Evolutionary conservation across 306 rosid genomes (phyloP).

Genomic region (Cercis canadensis): DNA sequence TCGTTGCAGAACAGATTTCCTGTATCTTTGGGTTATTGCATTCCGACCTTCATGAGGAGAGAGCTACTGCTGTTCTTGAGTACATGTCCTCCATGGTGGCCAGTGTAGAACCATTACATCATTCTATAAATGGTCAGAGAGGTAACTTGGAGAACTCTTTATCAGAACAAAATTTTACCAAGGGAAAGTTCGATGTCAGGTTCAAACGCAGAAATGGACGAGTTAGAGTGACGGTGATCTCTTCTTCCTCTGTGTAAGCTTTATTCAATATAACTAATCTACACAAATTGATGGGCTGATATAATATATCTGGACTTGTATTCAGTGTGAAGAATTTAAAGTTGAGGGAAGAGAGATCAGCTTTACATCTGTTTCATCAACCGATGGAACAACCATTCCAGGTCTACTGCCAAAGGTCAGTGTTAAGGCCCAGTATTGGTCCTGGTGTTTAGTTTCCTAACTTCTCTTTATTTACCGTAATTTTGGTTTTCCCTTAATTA

Average conservation of each 20-base stretch:
- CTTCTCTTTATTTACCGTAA: too few relatives aligned
- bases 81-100: constrained; percentile 91
- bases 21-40: constrained; percentile 79
- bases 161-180: constrained; percentile 52
- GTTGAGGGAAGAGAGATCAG: constrained; percentile 62
- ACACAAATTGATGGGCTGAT: constrained; percentile 34
- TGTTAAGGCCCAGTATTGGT: too few relatives aligned
- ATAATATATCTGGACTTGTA: constrained; percentile 14
- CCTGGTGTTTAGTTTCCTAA: too few relatives aligned
- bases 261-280: constrained; percentile 27
- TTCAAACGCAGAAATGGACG: constrained; percentile 96
- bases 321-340: constrained; percentile 71
- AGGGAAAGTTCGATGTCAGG: constrained; percentile 77
- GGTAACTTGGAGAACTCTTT: constrained; percentile 46
- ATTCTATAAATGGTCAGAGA: constrained; percentile 49
- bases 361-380: constrained; percentile 57
- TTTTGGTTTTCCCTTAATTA: too few relatives aligned
- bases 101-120: constrained; percentile 64
- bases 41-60: constrained; percentile 87
- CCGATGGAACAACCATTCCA: constrained; percentile 53
- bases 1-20: constrained; percentile 72
- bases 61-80: constrained; percentile 63
- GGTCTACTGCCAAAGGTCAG: constrained; percentile 85
- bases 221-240: constrained; percentile 77
- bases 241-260: constrained; percentile 32